A percentile compares a stretch with the other conserved stretches of the same genome.
Evolutionary conservation across 768 basidiomycete species (phyloP).

Genomic region (Termitomyces sp.): DNA sequence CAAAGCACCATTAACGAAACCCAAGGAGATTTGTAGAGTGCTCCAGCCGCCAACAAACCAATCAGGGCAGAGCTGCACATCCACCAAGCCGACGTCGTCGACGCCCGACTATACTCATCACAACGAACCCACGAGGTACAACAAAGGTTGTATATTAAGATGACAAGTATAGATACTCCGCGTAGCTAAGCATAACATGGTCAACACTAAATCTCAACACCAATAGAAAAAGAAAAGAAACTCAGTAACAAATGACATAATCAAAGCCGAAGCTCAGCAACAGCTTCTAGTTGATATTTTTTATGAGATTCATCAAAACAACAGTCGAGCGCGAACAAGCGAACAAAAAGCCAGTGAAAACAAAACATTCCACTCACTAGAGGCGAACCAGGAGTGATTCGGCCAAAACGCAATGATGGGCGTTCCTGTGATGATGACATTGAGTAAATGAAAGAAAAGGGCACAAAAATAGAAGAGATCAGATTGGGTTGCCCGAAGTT

Average conservation of each 20-base stretch:
- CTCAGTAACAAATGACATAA: slow-evolving; percentile 36
- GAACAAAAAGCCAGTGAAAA: too few species aligned
- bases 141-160: neutral
- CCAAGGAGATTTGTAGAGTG: too few species aligned
- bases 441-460: neutral
- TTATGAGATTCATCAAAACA: neutral
- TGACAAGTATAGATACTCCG: neutral
- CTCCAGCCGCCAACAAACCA: too few species aligned
- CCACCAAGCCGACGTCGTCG: too few species aligned
- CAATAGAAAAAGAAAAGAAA: neutral
- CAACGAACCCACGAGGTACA: neutral
- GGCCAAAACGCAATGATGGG: neutral
- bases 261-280: slow-evolving; percentile 75
- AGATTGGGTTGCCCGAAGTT: slow-evolving; percentile 75
- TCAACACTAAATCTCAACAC: slow-evolving; percentile 6
- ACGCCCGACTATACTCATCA: too few species aligned
- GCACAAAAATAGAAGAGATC: slow-evolving; percentile 28
- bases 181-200: slow-evolving; percentile 3
- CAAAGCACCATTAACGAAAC: neutral
- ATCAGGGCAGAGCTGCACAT: too few species aligned
- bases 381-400: too few species aligned
- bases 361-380: neutral
- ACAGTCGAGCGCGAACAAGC: neutral
- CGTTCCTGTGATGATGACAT: slow-evolving; percentile 3
- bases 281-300: slow-evolving; percentile 68